Base-by-base conservation (phyloP, 345 rosid species). In the Boechera divaricarpa region DNA sequence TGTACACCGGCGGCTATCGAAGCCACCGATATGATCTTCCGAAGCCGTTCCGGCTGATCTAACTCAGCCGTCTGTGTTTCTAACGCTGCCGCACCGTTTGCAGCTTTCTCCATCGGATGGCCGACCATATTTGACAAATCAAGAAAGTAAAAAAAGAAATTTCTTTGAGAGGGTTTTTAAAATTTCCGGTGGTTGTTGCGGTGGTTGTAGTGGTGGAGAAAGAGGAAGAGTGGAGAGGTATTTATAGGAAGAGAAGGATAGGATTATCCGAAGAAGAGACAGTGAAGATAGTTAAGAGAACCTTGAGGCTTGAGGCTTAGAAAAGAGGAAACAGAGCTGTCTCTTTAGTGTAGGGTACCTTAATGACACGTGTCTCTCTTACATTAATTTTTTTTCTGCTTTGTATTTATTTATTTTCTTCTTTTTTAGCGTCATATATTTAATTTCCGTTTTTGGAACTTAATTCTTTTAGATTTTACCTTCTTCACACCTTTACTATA, bases 1-100 rank as follows among this genome's bases (percentile, higher is more conserved):
- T 94, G 97, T 48, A 94, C 67, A 5, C 98, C 98, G 10, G 95
- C 95, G 0, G 95, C 98, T 3, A 94, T 86, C 1, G 98, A 82
- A 3, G 98, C 81, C 13, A 94, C 95, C 52, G 79, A 32, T 36
- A 90, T 73, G 54, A 86, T 87, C 82, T 92, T 86, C 74, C 79
- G 70, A n/a, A 84, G 38, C 79, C 31, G 81, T 10, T 52, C 45
- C 26, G 81, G 81, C 69, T 72, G 73, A 66, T 66, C 77, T 6
- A 16, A 53, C 57, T 78, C 81, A 31, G 7, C 29, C 10, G 56
- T 51, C 36, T 78, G 81, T 32, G 67, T 72, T 53, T 78, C 81
- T n/a, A 77, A 28, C 29, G 56, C 78, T 2, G 73, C 2, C n/a
- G 18, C 5, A 69, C 77, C 81, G 33, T 78, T 78, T 2, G 73